Evolutionary conservation across 805 yeast species (phyloP), one percentile per base, ranked within the genome.

Genomic region (Spathaspora girioi): DNA sequence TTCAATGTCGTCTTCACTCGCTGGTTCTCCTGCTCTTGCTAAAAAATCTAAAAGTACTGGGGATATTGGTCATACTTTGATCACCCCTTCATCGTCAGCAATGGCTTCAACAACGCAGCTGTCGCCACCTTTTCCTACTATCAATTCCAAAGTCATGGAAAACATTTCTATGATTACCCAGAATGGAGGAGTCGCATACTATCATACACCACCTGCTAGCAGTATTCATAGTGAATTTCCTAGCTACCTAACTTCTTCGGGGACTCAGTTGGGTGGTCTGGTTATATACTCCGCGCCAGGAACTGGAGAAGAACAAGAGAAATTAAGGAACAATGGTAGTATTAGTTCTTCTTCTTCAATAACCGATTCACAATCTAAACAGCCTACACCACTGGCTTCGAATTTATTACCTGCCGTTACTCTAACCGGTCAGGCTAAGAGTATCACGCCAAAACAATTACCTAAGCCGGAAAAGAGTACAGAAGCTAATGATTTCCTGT

Each of bases 71-170:
- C 47, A 48, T 41, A 52, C 48, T 19, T 50, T 56, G 40, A 55
- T 51, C n/a, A 62, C 68, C 14, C 63, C 67, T 6, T 54, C 63
- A 2, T 45, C 59, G 8, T 19, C 20, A 5, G 26, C 27, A 14
- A 4, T 42, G 44, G 44, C 27, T 11, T 20, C 26, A 19, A 18
- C 10, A 47, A 45, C 52, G 52, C 15, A 15, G 18, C 40, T 14
- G 15, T 35, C 40, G 8, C 17, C 40, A 35, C 40, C 40, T n/a
- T 6, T 29, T n/a, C 35, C 54, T 51, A 64, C 57, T 46, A 59
- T 70, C 49, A 67, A 68, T 55, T 42, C 67, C n/a, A 66, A 63
- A 48, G 61, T 75, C 8, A 56, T 69, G 57, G 75, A 69, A 43
- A 70, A 70, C 45, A 59, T 70, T 29, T 64, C 71, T 11, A 57